Conservation (phyloP, 306 rosid species). For the Acacia crassicarpa region DNA sequence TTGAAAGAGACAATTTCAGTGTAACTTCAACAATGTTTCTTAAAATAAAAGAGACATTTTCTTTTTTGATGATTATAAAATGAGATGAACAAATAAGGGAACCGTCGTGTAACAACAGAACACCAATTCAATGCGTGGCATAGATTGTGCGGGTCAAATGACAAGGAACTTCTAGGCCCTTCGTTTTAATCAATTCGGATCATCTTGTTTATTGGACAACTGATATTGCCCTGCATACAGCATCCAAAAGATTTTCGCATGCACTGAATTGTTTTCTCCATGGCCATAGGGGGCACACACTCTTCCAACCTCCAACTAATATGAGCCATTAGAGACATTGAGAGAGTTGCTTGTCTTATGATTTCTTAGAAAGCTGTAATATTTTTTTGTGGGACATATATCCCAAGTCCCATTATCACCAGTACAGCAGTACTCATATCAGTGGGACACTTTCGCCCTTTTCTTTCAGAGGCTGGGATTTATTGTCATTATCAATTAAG, state of each 20-base stretch:
- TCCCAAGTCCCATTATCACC: constrained; percentile 46
- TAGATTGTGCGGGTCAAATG: neutral
- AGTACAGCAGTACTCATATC: neutral
- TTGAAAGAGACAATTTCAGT: too few relatives aligned
- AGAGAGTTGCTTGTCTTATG: constrained; percentile 53
- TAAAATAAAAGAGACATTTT: neutral
- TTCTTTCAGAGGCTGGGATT: neutral
- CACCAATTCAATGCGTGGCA: neutral
- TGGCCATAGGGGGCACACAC: constrained; percentile 42
- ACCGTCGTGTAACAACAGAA: constrained; percentile 52
- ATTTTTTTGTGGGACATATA: constrained; percentile 30
- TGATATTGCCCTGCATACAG: neutral
- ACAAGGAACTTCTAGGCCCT: neutral
- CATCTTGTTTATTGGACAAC: neutral
- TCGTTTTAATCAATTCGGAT: neutral
- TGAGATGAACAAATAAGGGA: neutral
- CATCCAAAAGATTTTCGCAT: neutral
- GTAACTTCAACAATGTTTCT: too few relatives aligned
- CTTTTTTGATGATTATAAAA: neutral
- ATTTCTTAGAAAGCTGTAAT: constrained; percentile 31
- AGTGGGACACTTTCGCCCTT: constrained; percentile 25
- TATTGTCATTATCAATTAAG: neutral
- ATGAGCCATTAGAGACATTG: constrained; percentile 45
- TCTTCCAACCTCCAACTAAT: constrained; percentile 53
- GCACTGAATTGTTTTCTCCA: neutral